Conservation (phyloP, 371 early-diverging fungal species). For the Dentiscutata heterogama region DNA sequence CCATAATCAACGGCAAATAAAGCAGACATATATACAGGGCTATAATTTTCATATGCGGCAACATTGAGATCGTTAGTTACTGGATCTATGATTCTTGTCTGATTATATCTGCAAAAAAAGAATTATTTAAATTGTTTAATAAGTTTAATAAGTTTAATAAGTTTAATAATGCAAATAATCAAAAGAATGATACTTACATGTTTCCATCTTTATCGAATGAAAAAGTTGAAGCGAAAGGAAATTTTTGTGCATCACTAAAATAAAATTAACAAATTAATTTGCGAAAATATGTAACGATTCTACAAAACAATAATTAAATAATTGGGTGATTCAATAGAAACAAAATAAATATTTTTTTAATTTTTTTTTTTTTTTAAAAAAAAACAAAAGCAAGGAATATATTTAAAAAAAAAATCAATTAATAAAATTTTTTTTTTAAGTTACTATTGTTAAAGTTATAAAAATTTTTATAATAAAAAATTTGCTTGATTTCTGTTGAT, state of each 20-base stretch:
- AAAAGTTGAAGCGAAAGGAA: not conserved
- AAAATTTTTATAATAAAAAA: too few relatives aligned
- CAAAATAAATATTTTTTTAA: too few relatives aligned
- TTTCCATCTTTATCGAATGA: constrained; percentile 26
- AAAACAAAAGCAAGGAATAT: too few relatives aligned
- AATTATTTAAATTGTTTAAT: too few relatives aligned
- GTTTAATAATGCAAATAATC: not conserved
- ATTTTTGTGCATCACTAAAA: constrained; percentile 25
- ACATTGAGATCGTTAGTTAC: not conserved
- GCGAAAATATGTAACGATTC: not conserved
- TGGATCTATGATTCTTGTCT: not conserved
- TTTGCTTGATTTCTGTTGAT: too few relatives aligned
- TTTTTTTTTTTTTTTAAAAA: too few relatives aligned
- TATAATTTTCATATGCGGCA: constrained; percentile 40
- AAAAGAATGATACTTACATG: not conserved
- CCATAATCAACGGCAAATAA: constrained; percentile 81
- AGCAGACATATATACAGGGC: constrained; percentile 80
- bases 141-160: not conserved
- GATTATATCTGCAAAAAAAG: constrained; percentile 16
- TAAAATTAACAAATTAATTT: too few relatives aligned
- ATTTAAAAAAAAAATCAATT: too few relatives aligned
- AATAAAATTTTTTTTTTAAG: too few relatives aligned
- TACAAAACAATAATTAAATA: constrained; percentile 50
- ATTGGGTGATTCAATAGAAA: too few relatives aligned
- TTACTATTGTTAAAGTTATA: too few relatives aligned